Conservation (phyloP, 75 land plant species). For the Chamaecyparis obtusa region DNA sequence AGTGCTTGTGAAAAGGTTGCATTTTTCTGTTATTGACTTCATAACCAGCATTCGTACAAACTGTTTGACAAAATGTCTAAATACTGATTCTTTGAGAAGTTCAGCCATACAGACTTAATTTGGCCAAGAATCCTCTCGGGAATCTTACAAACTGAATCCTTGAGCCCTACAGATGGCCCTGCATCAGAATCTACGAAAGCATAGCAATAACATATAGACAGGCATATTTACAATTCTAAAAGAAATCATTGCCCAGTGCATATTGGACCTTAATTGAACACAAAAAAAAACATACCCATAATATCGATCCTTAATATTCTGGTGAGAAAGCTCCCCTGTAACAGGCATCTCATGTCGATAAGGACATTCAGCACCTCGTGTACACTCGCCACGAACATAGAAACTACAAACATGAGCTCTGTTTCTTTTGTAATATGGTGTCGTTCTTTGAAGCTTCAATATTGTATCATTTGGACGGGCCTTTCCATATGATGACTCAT, state of each 20-base stretch:
- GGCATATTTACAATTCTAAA: background rate
- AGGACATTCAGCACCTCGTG: conserved; percentile 96
- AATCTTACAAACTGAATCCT: background rate
- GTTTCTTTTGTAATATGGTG: conserved; percentile 94
- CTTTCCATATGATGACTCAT: conserved; percentile 95
- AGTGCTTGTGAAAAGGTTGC: no score
- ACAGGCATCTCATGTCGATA: conserved; percentile 98
- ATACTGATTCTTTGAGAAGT: no score
- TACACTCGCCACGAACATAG: conserved; percentile 89
- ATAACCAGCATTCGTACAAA: no score
- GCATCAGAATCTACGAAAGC: background rate
- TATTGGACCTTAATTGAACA: background rate
- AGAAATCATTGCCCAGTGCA: background rate
- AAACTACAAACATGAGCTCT: conserved; percentile 98
- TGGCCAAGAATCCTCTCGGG: no score
- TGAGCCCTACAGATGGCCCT: background rate
- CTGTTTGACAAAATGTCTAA: no score
- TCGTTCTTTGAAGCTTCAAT: conserved; percentile 91
- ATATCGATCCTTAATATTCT: conserved; percentile 96
- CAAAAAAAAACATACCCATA: conserved; percentile 72
- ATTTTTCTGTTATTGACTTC: no score
- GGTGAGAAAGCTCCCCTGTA: conserved; percentile 93
- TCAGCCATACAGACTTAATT: no score
- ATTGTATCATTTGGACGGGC: conserved; percentile 96
- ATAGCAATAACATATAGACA: background rate